Evolutionary conservation across 2,329 filamentous ascomycete species (phyloP), one percentile per base, ranked within the genome.

Genomic region (Pyrenochaeta sp.): DNA sequence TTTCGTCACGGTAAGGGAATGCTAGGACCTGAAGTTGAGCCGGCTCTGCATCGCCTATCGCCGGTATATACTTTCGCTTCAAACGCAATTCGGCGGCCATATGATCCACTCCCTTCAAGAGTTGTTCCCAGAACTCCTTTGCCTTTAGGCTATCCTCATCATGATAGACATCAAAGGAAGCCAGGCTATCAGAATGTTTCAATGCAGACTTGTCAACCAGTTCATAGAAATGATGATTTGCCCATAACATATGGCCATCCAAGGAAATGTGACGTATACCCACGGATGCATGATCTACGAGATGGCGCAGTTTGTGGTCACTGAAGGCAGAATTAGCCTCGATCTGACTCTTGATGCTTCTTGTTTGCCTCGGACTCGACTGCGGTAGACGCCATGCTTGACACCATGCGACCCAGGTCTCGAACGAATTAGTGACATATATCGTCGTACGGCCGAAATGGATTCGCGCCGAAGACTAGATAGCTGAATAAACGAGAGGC

Each of bases 381-480:
- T 6, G 70, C 69, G 10, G 67, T 57, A 1, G 64, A 59, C 5
- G 77, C 58, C 44, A 75, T 65, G 43, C 72, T 73, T 0, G 75
- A 72, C 3, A 70, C 61, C 64, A 77, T 74, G 10, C 69, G 69
- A 7, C 61, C 54, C 2, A 79, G 65, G 32, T 77, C 71, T 22
- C 64, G 65, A 19, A 75, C 46, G 36, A 78, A 77, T 25, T 75
- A 74, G 47, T 72, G 52, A 40, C 73, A 75, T 7, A 62, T 58
- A 1, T 62, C 56, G 43, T 78, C 76, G 45, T 72, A 71, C 1
- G 69, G 68, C 15, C 76, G 68, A 28, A 66, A 74, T 0, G 75
- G 77, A 46, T 78, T 79, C 0, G 75, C 72, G 0, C 76, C 78
- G 4, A 75, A 57, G 15, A 79, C 45, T 2, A 77, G 59, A 50